Evolutionary conservation across 352 stramenopile genomes (phyloP), one percentile per base, ranked within the genome.

Genomic region (Poterioochromonas sp.): DNA sequence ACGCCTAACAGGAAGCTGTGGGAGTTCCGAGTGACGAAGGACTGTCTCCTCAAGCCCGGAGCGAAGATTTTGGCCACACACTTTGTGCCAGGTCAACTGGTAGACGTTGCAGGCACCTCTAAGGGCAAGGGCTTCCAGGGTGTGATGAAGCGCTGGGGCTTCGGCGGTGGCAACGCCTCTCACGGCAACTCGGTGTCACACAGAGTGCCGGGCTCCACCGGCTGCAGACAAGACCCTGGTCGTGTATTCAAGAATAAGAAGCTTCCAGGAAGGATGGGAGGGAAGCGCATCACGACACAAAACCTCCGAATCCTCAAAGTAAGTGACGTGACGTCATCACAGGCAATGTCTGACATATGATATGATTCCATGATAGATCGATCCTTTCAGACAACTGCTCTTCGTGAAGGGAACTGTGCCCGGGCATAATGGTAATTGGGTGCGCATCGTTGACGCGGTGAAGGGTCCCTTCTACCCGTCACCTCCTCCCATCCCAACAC

Each of bases 241-340:
- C 92, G 94, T 80, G 96, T 99, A 11, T 99, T 97, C 81, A 99
- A 99, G 86, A 95, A 95, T 53, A 99, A 99, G 88, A 99, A 99
- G 85, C 99, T 99, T 96, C 89, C 96, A 43, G 96, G 73, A 20
- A 2, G 73, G 0, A 78, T 78, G 73, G 73, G 73, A 43, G 49
- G 51, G 0, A 5, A 78, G 29, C 88, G 88, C 74, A 90, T 97
- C 22, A 99, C 95, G 35, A 90, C 94, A 44, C 93, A 98, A 86
- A 98, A 98, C 84, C 85, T 99, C 0, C 58, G 69, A 35, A 81
- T 90, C n/a, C 39, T 80, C 12, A 86, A 84, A 76, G 73, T 85
- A n/a, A 12, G 22, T 29, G 29, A 18, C n/a, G 18, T 51, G 18
- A 5, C 5, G 5, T 20, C 43, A 51, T 51, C 18, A 51, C 5